Evolutionary conservation across 2,329 filamentous ascomycete species (phyloP).

Genomic region (Calonectria pseudoturangicola): DNA sequence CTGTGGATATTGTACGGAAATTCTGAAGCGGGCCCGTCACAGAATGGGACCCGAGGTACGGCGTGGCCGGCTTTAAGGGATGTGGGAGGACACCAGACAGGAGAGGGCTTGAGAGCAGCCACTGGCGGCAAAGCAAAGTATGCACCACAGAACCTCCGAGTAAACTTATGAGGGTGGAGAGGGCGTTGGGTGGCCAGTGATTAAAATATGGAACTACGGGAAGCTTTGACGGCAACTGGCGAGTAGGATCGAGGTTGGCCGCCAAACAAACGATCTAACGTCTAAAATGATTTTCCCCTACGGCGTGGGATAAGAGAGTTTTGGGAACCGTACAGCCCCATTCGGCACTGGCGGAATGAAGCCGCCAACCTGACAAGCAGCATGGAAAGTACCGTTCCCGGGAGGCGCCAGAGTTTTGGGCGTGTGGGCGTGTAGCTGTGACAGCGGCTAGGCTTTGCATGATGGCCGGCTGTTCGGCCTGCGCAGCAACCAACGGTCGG

Average conservation of each 20-base stretch:
- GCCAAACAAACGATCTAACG: conserved; percentile 8
- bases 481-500: neutral
- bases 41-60: conserved; percentile 27
- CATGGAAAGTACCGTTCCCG: conserved; percentile 27
- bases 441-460: conserved; percentile 25
- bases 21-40: conserved; percentile 29
- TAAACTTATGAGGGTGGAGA: conserved; percentile 14
- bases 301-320: conserved; percentile 16
- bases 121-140: conserved; percentile 21
- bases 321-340: conserved; percentile 20
- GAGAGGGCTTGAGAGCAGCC: conserved; percentile 8
- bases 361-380: conserved; percentile 7
- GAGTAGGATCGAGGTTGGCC: conserved; percentile 19
- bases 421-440: conserved; percentile 17
- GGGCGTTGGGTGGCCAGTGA: neutral
- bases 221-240: conserved; percentile 15
- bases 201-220: neutral
- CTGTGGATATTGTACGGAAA: conserved; percentile 32
- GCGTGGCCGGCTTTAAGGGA: conserved; percentile 36
- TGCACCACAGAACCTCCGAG: conserved; percentile 21
- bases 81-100: conserved; percentile 29
- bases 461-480: conserved; percentile 33
- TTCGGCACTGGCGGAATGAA: conserved; percentile 29
- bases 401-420: conserved; percentile 6
- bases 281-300: conserved; percentile 22